Percentiles rank a stretch among this genome's conserved stretches.
Evolutionary conservation across 2,329 filamentous ascomycete species (phyloP).

Genomic region (Pyricularia grisea): DNA sequence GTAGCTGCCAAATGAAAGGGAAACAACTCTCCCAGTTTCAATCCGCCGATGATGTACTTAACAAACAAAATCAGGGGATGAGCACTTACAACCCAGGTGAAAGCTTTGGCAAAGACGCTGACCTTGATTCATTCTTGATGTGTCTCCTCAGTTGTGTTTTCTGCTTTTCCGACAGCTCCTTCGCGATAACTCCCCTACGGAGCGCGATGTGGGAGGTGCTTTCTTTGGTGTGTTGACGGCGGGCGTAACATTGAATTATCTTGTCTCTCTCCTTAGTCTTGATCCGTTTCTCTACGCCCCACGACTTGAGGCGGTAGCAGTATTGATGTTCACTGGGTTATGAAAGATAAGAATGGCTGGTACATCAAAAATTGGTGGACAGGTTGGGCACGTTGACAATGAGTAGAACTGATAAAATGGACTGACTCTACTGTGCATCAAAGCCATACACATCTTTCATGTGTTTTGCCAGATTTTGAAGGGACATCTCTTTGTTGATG

Average conservation of each 20-base stretch:
- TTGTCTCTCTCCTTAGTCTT: background rate
- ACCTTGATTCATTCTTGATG: background rate
- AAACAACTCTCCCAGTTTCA: background rate
- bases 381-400: no score
- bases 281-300: background rate
- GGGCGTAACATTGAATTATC: background rate
- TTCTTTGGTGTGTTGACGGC: background rate
- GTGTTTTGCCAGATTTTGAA: background rate
- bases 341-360: background rate
- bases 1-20: conserved; percentile 5
- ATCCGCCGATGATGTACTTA: no score
- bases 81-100: background rate
- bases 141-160: conserved; percentile 1
- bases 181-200: background rate
- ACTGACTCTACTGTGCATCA: conserved; percentile 3
- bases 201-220: background rate
- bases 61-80: background rate
- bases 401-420: background rate
- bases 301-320: background rate
- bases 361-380: background rate
- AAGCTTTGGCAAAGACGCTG: background rate
- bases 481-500: background rate
- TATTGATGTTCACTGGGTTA: background rate
- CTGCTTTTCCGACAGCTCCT: background rate
- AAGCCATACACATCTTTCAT: conserved; percentile 2